A percentile compares a stretch with the other conserved stretches of the same genome.
phyloP scores from a whole-genome alignment of 2,329 filamentous ascomycete species.

The Fusarium papillatum region DNA sequence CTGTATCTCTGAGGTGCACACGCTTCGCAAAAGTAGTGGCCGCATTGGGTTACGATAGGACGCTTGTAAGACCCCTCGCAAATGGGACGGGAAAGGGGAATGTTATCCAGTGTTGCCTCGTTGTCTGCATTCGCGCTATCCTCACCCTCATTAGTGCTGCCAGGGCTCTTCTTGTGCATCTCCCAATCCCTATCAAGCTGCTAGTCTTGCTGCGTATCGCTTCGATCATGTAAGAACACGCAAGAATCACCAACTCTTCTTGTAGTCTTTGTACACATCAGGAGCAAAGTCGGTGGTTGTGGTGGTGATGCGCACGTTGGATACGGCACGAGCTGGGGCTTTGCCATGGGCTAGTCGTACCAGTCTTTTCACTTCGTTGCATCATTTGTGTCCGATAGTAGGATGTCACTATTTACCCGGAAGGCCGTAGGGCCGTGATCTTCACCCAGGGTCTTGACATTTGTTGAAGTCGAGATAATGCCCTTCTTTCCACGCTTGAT shows the following conservation, averaged over 20 bases:
- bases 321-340: slow-evolving; percentile 87
- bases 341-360: slow-evolving; percentile 59
- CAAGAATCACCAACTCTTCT: slow-evolving; percentile 54
- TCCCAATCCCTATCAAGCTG: not conserved
- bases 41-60: slow-evolving; percentile 90
- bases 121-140: slow-evolving; percentile 55
- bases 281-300: slow-evolving; percentile 91
- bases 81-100: slow-evolving; percentile 90
- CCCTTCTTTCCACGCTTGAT: slow-evolving; percentile 82
- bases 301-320: slow-evolving; percentile 91
- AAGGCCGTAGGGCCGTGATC: slow-evolving; percentile 64
- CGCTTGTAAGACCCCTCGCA: slow-evolving; percentile 83
- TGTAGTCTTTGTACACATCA: slow-evolving; percentile 87
- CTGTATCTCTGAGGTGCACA: slow-evolving; percentile 87
- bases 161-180: not conserved
- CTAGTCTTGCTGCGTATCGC: not conserved
- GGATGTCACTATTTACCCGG: slow-evolving; percentile 70
- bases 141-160: not conserved
- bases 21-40: slow-evolving; percentile 93
- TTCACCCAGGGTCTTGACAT: slow-evolving; percentile 50
- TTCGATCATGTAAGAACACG: slow-evolving; percentile 73
- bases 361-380: slow-evolving; percentile 86
- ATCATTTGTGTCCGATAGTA: slow-evolving; percentile 79
- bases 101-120: slow-evolving; percentile 78
- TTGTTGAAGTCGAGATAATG: slow-evolving; percentile 75